Base-by-base conservation (phyloP, 2,329 filamentous ascomycete species). In the Plectosphaerella sp. region DNA sequence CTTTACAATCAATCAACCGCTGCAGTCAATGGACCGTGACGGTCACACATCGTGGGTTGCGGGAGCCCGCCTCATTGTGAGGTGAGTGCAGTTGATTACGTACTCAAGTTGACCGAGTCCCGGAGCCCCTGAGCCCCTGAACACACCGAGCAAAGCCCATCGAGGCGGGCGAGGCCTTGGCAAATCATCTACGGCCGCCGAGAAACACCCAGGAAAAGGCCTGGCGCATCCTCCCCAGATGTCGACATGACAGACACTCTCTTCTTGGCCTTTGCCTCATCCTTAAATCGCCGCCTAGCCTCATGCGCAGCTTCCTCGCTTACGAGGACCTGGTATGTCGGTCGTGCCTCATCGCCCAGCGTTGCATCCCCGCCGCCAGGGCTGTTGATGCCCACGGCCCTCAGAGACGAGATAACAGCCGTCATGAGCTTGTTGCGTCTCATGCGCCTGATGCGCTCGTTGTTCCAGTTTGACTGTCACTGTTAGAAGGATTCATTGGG, bases 371-470 rank as follows among this genome's bases (percentile, higher is more conserved):
- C 89, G 54, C 88, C 91, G 41, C 87, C 91, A 51, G 93, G 93
- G 18, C 76, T 84, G 61, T 90, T 81, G 64, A 99, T 93, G 10
- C 92, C 93, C 18, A 99, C 80, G 72, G 87, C 91, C 71, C 91
- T 89, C 53, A 97, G 74, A 3, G 93, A 91, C 10, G 91, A 71
- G 5, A 94, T 86, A 53, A 99, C 76, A 1, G 94, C 94, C 64
- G 92, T 96, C 85, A 97, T 96, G 73, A 99, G 97, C 71, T 96
- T 97, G 67, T 89, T 95, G 54, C 93, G 86, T 49, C 92, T 84
- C 7, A 87, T 81, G n/a, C 87, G 86, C 41, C 92, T 88, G 41
- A 97, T 80, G 1, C 82, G 79, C 60, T 96, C 93, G 69, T 97
- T 91, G 60, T 90, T 83, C 89, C 89, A 93, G 72, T 93, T 94